phyloP scores from a whole-genome alignment of 73 alveolate species.

The Tetrahymena thermophila region DNA sequence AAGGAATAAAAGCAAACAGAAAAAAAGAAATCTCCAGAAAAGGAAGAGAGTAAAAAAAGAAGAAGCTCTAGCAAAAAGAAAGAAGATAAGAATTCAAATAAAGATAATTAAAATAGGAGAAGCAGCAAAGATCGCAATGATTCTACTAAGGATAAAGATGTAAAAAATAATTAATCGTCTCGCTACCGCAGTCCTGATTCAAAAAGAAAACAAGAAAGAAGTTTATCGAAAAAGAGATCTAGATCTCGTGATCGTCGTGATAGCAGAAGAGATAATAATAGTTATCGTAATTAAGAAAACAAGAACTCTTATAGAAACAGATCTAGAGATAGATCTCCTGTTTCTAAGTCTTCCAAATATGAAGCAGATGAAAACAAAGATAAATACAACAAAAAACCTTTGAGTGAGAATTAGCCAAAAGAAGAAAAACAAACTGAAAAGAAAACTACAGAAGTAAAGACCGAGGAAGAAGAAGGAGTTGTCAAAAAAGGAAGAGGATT shows the following conservation, averaged over 20 bases:
- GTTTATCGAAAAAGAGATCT: background rate
- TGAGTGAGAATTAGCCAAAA: background rate
- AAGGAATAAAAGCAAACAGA: background rate
- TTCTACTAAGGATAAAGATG: background rate
- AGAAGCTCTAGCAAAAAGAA: background rate
- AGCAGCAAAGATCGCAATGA: background rate
- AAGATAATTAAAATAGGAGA: background rate
- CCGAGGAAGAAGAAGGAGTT: background rate
- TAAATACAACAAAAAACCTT: background rate
- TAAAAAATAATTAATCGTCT: background rate
- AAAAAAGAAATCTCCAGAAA: background rate
- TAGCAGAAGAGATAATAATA: background rate
- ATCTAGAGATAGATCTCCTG: background rate
- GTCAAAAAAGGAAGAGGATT: background rate
- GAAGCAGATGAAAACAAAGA: background rate
- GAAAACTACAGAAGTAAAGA: background rate
- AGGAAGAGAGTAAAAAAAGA: background rate
- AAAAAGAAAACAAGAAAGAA: background rate
- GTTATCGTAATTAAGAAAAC: background rate
- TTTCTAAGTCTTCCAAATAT: background rate
- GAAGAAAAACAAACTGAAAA: background rate
- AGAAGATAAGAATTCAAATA: background rate
- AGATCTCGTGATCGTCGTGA: background rate
- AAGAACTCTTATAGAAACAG: background rate
- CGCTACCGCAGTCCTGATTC: background rate